Base-by-base conservation (phyloP, 83 land plant species). In the Picea engelmannii region DNA sequence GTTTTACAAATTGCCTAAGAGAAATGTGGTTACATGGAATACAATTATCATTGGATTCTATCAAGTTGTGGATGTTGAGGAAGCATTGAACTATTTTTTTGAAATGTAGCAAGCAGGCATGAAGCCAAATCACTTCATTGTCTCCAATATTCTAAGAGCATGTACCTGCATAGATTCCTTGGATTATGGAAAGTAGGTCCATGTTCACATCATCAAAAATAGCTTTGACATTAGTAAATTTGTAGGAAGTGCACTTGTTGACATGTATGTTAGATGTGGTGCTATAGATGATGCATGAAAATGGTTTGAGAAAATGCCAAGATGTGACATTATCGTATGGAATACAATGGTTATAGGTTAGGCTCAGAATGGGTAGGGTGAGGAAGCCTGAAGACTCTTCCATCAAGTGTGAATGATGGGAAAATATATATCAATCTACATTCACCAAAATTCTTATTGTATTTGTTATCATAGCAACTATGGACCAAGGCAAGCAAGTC, bases 201-300 rank as follows among this genome's bases (percentile, higher is more conserved):
- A 83, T 79, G 70, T 7, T 59, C 23, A 27, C 80, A 74, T 76
- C 23, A 74, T 74, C 4, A 74, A 60, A 58, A 77, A 35, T 60
- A 20, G 47, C n/a, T 83, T 85, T 66, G 83, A 82, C 71, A 63
- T 55, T 20, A 75, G 86, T 58, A 66, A 89, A 2, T 89, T 89
- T 84, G 91, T 91, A 49, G 87, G 88, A 24, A 91, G 84, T 89
- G 86, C 91, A 13, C 87, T 93, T 7, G 87, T 93, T 66, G 91
- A 86, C 86, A 85, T 86, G 79, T 91, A 93, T 86, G 88, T 88
- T n/a, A 93, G 89, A 76, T 89, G 90, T 81, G 89, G 89, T 9
- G 65, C 21, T 23, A 81, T 91, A 40, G 86, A 91, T 21, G 71
- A 87, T 47, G 86, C 93, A 52, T 24, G 69, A 12, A 44, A 78